Percentiles rank a stretch among this genome's conserved stretches.
Evolutionary conservation across 331 rosid genomes (phyloP).

Genomic region (Malus hybrid): DNA sequence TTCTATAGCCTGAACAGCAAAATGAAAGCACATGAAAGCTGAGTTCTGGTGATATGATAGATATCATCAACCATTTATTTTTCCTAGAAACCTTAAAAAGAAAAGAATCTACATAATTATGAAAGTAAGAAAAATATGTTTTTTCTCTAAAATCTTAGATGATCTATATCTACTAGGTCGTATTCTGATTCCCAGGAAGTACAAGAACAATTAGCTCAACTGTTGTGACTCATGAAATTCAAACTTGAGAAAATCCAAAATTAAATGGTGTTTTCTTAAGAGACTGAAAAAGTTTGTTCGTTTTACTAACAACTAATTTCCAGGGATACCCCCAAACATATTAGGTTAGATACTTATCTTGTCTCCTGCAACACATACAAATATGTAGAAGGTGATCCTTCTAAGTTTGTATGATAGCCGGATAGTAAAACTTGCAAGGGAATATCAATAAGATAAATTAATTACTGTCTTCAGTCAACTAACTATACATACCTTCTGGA

Average conservation of each 20-base stretch:
- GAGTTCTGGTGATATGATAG: background rate
- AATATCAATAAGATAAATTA: background rate
- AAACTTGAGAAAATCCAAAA: background rate
- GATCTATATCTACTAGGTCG: background rate
- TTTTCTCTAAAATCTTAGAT: background rate
- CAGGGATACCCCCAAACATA: background rate
- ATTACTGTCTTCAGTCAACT: background rate
- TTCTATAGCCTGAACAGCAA: conserved; percentile 33
- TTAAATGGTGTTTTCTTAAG: background rate
- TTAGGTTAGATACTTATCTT: background rate
- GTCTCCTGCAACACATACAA: background rate
- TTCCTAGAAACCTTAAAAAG: background rate
- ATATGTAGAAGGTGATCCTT: background rate
- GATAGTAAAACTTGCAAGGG: background rate
- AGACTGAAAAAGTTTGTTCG: background rate
- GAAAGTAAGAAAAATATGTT: background rate
- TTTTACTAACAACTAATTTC: background rate
- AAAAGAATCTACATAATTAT: background rate
- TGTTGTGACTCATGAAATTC: background rate
- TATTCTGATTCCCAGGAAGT: background rate
- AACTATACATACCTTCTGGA: conserved; percentile 36
- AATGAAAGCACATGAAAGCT: background rate
- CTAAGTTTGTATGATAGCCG: background rate
- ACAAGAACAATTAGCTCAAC: background rate
- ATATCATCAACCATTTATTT: background rate